Evolutionary conservation across 1,284 basidiomycete species (phyloP), one percentile per base, ranked within the genome.

Genomic region (Ceratobasidium sp.): DNA sequence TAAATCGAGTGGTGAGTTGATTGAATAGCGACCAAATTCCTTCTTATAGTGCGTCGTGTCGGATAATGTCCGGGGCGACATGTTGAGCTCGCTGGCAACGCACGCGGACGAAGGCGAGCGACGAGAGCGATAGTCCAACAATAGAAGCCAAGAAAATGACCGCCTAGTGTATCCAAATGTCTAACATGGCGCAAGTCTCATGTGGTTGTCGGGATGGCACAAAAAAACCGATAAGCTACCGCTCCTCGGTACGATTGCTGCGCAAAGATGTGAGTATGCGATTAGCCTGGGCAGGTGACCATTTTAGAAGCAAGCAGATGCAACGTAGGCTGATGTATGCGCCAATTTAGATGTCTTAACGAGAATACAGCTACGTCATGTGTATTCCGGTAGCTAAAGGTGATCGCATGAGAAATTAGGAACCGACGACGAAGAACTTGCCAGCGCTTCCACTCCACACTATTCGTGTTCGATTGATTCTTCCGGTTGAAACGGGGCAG

Each of bases 371-470:
- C 8, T 45, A 45, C 43, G 43, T 45, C 43, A 45, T 18, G 3
- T n/a, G 18, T 14, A 14, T 10, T 45, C 16, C 43, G 5, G 43
- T 45, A 18, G 6, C 18, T 45, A 18, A 45, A 45, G 43, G 3
- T n/a, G 18, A 45, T 45, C 43, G 43, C 18, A n/a, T 14, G 43
- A 67, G 62, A 65, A 65, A 65, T 53, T 65, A 36, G 43, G 43
- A 45, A 45, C 43, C 18, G 16, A 45, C 10, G 4, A 18, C 43
- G 9, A 45, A 45, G 43, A 45, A 45, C 43, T 10, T n/a, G 3
- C 3, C 3, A 23, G 23, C 21, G 64, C 50, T 67, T 67, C 64
- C 48, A 39, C 64, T 67, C 64, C 64, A 67, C 48, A 53, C 36
- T 21, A 55, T 45, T 36, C 32, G n/a, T 3, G 45, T 41, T 67